Evolutionary conservation across 306 rosid genomes (phyloP).

Genomic region (Prunus campanulata): DNA sequence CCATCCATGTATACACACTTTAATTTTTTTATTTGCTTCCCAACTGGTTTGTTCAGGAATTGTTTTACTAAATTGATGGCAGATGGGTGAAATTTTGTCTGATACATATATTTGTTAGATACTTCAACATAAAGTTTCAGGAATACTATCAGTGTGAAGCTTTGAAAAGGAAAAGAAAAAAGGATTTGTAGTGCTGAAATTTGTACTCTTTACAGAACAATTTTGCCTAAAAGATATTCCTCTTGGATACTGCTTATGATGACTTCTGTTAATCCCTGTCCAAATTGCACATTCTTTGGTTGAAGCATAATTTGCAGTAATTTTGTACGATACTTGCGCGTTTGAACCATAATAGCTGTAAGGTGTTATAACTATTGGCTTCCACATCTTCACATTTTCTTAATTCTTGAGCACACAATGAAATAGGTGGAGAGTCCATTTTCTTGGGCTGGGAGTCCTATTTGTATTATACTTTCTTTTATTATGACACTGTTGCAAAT

Average conservation of each 20-base stretch:
- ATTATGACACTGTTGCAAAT: not conserved
- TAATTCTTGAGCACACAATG: not conserved
- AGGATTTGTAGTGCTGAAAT: not conserved
- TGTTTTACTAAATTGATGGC: not conserved
- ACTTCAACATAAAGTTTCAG: not conserved
- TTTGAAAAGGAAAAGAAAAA: not conserved
- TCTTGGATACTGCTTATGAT: not conserved
- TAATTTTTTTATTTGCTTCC: not conserved
- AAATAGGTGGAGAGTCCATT: no score
- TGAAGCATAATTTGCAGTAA: not conserved
- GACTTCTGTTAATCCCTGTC: not conserved
- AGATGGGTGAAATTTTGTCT: not conserved
- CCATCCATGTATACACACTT: not conserved
- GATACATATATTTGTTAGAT: not conserved
- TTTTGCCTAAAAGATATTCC: not conserved
- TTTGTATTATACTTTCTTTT: not conserved
- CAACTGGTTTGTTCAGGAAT: not conserved
- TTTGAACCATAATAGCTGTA: not conserved
- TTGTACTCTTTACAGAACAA: not conserved
- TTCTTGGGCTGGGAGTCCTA: not conserved
- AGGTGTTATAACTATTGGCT: not conserved
- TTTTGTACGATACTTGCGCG: not conserved
- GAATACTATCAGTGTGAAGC: not conserved
- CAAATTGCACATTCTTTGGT: not conserved
- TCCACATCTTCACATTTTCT: not conserved